Conservation (phyloP, 257 asterid species). For the Plantago elongata region DNA sequence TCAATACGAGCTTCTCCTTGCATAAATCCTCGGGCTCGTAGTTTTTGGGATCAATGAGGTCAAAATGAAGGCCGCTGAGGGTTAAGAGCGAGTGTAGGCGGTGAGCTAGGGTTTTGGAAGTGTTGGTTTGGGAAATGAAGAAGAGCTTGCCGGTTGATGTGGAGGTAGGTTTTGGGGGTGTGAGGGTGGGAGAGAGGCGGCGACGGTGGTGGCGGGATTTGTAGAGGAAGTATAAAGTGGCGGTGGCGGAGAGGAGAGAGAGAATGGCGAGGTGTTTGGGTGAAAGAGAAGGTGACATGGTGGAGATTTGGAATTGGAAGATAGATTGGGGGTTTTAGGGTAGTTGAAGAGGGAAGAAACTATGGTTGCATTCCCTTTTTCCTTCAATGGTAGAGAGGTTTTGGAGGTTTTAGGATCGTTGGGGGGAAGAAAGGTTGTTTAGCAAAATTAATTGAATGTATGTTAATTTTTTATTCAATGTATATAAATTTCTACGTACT, state of each 20-base stretch:
- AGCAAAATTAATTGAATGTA: too few relatives aligned
- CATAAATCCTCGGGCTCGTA: conserved; percentile 90
- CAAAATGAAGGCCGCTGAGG: conserved; percentile 46
- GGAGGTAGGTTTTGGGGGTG: conserved; percentile 16
- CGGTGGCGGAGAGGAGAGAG: conserved; percentile 76
- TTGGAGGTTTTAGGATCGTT: neutral
- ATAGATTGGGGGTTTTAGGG: neutral
- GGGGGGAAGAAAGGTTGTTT: too few relatives aligned
- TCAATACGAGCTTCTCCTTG: conserved; percentile 51
- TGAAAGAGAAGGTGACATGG: conserved; percentile 51
- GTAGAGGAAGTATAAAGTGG: conserved; percentile 65
- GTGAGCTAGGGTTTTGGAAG: conserved; percentile 82
- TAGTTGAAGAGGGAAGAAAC: conserved; percentile 10
- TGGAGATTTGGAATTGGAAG: conserved; percentile 20
- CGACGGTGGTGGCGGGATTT: conserved; percentile 71
- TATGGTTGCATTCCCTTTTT: neutral
- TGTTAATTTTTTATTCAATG: too few relatives aligned
- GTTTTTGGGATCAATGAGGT: conserved; percentile 66
- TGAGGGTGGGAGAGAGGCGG: conserved; percentile 34
- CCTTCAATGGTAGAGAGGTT: neutral
- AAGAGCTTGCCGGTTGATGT: conserved; percentile 55
- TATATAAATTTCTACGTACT: too few relatives aligned
- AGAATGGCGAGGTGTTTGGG: conserved; percentile 61
- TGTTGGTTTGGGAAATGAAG: conserved; percentile 70
- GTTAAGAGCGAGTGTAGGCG: conserved; percentile 57